phyloP scores from a whole-genome alignment of 2,329 filamentous ascomycete species.

The Rhexocercosporidium sp. region DNA sequence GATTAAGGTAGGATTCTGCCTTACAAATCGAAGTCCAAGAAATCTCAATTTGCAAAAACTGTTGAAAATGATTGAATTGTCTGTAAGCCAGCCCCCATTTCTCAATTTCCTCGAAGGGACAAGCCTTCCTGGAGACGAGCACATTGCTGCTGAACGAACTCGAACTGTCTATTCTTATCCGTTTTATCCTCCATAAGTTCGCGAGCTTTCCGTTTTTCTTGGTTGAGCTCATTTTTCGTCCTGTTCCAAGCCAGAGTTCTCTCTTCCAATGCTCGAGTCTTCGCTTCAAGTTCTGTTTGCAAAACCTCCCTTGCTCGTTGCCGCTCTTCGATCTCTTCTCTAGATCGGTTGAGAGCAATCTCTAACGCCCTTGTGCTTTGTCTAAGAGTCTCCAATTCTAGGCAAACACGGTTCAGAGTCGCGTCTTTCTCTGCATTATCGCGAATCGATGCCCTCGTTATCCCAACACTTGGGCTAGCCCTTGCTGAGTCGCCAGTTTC shows the following conservation, averaged over 20 bases:
- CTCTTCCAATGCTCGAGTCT: not conserved
- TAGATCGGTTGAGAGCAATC: not conserved
- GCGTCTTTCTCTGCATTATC: too few relatives aligned
- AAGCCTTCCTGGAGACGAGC: not conserved
- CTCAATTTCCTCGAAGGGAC: too few relatives aligned
- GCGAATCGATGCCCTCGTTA: too few relatives aligned
- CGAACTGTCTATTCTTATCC: constrained; percentile 1
- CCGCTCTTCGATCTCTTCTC: not conserved
- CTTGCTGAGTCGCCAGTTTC: too few relatives aligned
- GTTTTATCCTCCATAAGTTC: not conserved
- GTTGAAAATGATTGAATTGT: too few relatives aligned
- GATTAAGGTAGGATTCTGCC: too few relatives aligned
- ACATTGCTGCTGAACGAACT: constrained; percentile 15
- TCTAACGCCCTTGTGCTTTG: not conserved
- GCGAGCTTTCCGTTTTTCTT: not conserved
- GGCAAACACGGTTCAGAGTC: too few relatives aligned
- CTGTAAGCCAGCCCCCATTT: too few relatives aligned
- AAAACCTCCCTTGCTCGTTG: not conserved
- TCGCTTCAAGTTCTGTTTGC: not conserved
- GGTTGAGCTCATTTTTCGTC: not conserved
- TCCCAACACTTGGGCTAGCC: too few relatives aligned
- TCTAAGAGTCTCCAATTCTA: not conserved
- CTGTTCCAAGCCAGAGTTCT: constrained; percentile 1
- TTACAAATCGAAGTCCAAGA: too few relatives aligned
- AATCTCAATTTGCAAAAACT: too few relatives aligned